Conservation (phyloP, 2,329 filamentous ascomycete genomes). For the Fusarium neocosmosporiellum region DNA sequence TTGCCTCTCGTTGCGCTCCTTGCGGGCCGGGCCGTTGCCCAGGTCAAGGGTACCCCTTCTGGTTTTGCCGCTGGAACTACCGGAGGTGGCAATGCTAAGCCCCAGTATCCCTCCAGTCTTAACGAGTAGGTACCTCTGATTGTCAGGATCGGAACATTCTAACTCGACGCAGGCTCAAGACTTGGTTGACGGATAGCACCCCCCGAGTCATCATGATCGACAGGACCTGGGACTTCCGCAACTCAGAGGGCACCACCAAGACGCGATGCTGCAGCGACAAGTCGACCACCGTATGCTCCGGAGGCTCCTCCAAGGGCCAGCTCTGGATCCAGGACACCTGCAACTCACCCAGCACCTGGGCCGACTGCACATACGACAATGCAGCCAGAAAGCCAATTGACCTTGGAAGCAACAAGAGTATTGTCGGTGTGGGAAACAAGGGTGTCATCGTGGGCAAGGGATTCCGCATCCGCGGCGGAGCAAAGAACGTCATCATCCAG, state of each 20-base stretch:
- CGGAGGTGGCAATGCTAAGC: constrained; percentile 66
- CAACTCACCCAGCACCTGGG: constrained; percentile 64
- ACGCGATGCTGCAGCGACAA: constrained; percentile 68
- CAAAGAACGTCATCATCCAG: constrained; percentile 68
- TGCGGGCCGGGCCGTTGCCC: constrained; percentile 6
- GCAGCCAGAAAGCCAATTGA: constrained; percentile 61
- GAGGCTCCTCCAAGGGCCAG: constrained; percentile 22
- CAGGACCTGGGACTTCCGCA: constrained; percentile 66
- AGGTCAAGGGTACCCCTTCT: constrained; percentile 50
- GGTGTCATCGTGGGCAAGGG: constrained; percentile 70
- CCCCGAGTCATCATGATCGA: constrained; percentile 68
- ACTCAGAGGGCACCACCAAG: constrained; percentile 63
- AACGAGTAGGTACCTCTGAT: constrained; percentile 57
- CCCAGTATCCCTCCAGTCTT: constrained; percentile 63
- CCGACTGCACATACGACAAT: constrained; percentile 58
- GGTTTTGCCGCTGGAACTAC: constrained; percentile 64
- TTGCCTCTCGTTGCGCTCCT: constrained; percentile 1
- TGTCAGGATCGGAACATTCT: background rate
- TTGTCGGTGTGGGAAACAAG: constrained; percentile 62
- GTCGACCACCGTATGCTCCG: constrained; percentile 17
- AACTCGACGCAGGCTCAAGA: constrained; percentile 27
- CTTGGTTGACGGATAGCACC: constrained; percentile 64
- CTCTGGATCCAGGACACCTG: constrained; percentile 54
- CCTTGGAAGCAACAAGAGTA: constrained; percentile 67
- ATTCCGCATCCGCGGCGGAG: constrained; percentile 59